Evolutionary conservation across 768 basidiomycete species (phyloP).

Genomic region (Collybia mongolica): DNA sequence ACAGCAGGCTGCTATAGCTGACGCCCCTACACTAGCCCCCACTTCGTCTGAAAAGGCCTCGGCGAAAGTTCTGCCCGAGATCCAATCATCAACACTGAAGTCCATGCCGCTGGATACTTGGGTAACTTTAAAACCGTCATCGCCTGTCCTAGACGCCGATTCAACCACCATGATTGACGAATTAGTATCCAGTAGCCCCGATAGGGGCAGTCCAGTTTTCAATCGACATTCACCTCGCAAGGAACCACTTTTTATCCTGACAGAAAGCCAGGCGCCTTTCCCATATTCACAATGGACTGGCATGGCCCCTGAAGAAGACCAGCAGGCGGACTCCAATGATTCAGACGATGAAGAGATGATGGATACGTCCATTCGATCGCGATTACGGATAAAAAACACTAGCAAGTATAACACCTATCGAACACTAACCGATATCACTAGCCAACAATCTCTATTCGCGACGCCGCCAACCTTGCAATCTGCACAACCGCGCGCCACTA

Average conservation of each 20-base stretch:
- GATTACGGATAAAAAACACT: constrained; percentile 11
- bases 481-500: constrained; percentile 21
- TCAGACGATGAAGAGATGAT: constrained; percentile 43
- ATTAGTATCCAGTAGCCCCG: constrained; percentile 21
- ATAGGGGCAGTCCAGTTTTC: constrained; percentile 1
- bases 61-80: not conserved
- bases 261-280: constrained; percentile 52
- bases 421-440: constrained; percentile 53
- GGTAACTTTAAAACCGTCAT: constrained; percentile 18
- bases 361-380: constrained; percentile 25
- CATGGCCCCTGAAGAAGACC: constrained; percentile 7
- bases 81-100: constrained; percentile 8
- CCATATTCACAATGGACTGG: constrained; percentile 51
- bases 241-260: constrained; percentile 47
- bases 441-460: constrained; percentile 31
- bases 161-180: constrained; percentile 23
- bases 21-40: no score
- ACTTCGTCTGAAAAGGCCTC: no score
- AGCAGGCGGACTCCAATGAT: constrained; percentile 27
- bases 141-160: constrained; percentile 18
- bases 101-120: constrained; percentile 18
- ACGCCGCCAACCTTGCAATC: constrained; percentile 29
- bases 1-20: no score
- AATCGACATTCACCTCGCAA: constrained; percentile 2
- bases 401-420: constrained; percentile 30